A percentile compares a stretch with the other conserved stretches of the same genome.
Conservation (phyloP, 106 monocot species). For the Narthecium ossifragum region DNA sequence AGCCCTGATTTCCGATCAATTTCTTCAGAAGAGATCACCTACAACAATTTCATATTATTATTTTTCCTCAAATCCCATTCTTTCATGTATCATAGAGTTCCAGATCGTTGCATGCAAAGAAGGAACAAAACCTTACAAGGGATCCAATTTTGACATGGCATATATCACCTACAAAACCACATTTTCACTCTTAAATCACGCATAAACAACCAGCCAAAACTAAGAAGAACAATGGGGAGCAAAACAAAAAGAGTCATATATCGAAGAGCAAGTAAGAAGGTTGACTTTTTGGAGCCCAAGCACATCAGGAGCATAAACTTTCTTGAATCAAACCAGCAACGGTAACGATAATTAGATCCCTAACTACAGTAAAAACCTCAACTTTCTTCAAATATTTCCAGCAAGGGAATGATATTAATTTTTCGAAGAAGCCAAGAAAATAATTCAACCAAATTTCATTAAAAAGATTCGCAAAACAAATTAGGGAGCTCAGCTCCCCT, state of each 20-base stretch:
- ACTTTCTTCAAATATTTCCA: background rate
- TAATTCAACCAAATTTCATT: background rate
- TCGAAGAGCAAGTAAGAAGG: background rate
- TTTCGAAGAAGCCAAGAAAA: background rate
- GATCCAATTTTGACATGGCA: background rate
- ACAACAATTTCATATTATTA: too few relatives aligned
- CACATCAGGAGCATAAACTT: too few relatives aligned
- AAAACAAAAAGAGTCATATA: background rate
- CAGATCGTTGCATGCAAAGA: background rate
- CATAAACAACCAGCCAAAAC: background rate
- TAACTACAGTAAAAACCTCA: background rate
- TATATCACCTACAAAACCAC: background rate
- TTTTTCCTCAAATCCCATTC: background rate
- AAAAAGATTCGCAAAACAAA: background rate
- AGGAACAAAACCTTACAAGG: background rate
- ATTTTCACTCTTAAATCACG: background rate
- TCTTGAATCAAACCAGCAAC: too few relatives aligned
- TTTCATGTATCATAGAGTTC: background rate
- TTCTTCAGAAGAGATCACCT: too few relatives aligned
- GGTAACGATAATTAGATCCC: too few relatives aligned
- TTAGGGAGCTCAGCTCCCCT: background rate
- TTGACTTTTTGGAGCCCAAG: background rate
- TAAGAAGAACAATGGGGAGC: background rate
- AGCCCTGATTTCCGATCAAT: too few relatives aligned
- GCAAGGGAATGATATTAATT: background rate